phyloP scores from a whole-genome alignment of 2,329 filamentous ascomycete species.

The Alternaria panax region DNA sequence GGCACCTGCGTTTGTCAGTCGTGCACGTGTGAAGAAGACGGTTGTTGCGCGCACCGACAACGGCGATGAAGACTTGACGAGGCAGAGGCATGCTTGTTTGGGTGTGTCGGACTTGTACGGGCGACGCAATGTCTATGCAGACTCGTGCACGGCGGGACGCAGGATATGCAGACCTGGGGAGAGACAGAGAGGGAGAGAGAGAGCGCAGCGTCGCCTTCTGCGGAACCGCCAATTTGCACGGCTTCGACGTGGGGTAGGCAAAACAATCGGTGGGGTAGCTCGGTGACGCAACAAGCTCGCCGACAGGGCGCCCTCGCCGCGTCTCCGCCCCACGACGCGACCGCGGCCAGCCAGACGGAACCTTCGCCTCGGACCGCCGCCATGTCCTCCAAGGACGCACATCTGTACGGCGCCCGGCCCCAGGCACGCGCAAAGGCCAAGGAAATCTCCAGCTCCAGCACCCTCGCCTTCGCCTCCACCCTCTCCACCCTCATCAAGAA shows the following conservation, averaged over 20 bases:
- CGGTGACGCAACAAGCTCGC: constrained; percentile 27
- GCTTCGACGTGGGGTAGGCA: constrained; percentile 24
- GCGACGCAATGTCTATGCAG: not conserved
- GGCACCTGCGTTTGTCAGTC: constrained; percentile 65
- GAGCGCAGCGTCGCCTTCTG: constrained; percentile 8
- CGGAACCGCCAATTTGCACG: constrained; percentile 15
- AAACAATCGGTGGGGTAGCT: constrained; percentile 30
- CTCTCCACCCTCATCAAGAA: constrained; percentile 77
- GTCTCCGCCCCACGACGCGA: constrained; percentile 15
- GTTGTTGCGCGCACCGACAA: constrained; percentile 50
- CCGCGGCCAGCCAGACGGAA: not conserved
- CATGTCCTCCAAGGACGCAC: constrained; percentile 61
- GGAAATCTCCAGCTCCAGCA: constrained; percentile 72
- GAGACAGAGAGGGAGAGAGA: too few relatives aligned
- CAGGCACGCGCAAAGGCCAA: constrained; percentile 65
- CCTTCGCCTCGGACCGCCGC: not conserved
- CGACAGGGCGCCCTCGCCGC: constrained; percentile 34
- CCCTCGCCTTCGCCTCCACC: constrained; percentile 86
- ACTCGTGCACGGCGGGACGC: not conserved
- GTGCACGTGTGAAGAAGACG: constrained; percentile 4
- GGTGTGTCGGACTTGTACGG: not conserved
- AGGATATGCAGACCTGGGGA: not conserved
- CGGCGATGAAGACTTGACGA: constrained; percentile 57
- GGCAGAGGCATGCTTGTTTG: constrained; percentile 49
- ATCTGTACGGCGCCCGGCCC: constrained; percentile 78